A percentile compares a stretch with the other conserved stretches of the same genome.
These are phyloP conservation scores for Clarireedia sp. DNA, from an alignment of 2,329 filamentous ascomycete genomes.

Conservation along the genomic window DNA sequence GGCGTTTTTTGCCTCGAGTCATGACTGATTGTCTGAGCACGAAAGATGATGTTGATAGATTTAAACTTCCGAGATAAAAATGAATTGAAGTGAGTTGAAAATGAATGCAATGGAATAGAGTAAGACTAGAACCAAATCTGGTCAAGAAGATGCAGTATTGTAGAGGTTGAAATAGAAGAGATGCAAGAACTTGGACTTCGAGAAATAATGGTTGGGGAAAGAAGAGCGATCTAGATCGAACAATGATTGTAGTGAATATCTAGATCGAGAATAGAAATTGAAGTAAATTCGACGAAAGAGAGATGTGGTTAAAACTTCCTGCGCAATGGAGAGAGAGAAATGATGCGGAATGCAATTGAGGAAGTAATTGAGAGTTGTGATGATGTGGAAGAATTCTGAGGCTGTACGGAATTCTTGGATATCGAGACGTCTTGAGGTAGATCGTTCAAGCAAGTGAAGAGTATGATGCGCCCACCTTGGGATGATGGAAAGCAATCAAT, in stretches of 20 bases:
- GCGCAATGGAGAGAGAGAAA: too few species aligned
- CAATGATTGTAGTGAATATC: not conserved
- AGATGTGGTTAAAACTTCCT: too few species aligned
- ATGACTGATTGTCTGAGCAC: not conserved
- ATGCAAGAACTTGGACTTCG: not conserved
- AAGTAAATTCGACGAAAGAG: not conserved
- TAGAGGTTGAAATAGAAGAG: not conserved
- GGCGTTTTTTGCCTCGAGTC: not conserved
- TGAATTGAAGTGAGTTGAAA: not conserved
- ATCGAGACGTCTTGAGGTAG: too few species aligned
- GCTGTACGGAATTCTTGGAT: too few species aligned
- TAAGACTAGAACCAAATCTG: not conserved
- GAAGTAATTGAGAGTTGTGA: too few species aligned
- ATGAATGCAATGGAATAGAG: not conserved
- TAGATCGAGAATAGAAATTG: not conserved
- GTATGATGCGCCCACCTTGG: too few species aligned
- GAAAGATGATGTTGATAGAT: not conserved
- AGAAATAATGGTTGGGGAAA: not conserved
- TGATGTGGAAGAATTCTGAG: too few species aligned
- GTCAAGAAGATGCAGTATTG: not conserved
- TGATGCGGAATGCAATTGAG: too few species aligned
- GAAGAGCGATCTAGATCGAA: not conserved
- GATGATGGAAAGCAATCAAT: too few species aligned
- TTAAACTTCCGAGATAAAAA: not conserved
- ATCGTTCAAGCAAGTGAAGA: too few species aligned